Conservation (phyloP, 352 stramenopile genomes). For the Globisporangium splendens region DNA sequence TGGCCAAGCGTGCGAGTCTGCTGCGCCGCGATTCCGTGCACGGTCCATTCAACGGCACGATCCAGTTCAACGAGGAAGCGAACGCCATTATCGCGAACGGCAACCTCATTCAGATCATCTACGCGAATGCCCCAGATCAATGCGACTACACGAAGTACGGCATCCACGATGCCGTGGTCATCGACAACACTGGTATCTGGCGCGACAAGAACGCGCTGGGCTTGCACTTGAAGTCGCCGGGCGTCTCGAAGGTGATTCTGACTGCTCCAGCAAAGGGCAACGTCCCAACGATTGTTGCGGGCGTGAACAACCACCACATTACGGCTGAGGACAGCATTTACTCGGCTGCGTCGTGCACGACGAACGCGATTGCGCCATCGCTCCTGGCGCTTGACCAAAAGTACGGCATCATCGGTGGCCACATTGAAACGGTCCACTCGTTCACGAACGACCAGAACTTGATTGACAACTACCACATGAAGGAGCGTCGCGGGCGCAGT, state of each 20-base stretch:
- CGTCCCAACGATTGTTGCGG: conserved; percentile 74
- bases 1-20: conserved; percentile 79
- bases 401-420: conserved; percentile 75
- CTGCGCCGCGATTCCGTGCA: conserved; percentile 86
- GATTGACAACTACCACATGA: conserved; percentile 88
- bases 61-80: conserved; percentile 79
- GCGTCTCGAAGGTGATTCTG: conserved; percentile 78
- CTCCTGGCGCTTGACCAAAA: conserved; percentile 76
- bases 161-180: conserved; percentile 86
- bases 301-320: conserved; percentile 77
- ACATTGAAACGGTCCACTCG: conserved; percentile 89
- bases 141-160: conserved; percentile 86
- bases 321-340: conserved; percentile 56
- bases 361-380: conserved; percentile 80
- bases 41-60: conserved; percentile 76
- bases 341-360: conserved; percentile 81
- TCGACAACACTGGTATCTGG: conserved; percentile 88
- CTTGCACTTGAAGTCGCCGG: conserved; percentile 73
- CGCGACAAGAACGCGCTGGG: conserved; percentile 60
- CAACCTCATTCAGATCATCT: conserved; percentile 88
- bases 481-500: conserved; percentile 81
- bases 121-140: conserved; percentile 78
- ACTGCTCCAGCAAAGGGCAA: conserved; percentile 74
- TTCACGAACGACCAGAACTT: conserved; percentile 90
- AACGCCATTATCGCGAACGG: conserved; percentile 87